Evolutionary conservation across 2,329 filamentous ascomycete genomes (phyloP), one percentile per base, ranked within the genome.

Genomic region (Chlorencoelia australis): DNA sequence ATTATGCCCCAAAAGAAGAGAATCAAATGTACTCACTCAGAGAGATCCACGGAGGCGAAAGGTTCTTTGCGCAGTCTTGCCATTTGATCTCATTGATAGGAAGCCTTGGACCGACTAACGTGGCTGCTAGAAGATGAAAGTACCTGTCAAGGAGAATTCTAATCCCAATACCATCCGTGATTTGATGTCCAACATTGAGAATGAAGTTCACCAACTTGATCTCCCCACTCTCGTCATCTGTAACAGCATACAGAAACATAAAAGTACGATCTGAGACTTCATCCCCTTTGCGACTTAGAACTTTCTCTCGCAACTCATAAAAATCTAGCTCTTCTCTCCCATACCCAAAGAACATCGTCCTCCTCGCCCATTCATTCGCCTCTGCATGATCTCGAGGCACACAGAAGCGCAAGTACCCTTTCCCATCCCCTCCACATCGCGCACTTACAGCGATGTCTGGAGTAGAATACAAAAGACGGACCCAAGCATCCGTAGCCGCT

Each of bases 141-240:
- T 39, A 51, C 11, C 40, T 45, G 14, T 33, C 37, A 3, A 51
- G 22, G 7, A 51, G n/a, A 24, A 51, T 48, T 7, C 43, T 39
- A 15, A 37, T 43, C 5, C 49, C 47, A 30, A 46, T 49, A 1
- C 49, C 49, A 38, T 51, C 45, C 17, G 44, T 45, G n/a, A 47
- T 30, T n/a, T 43, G 39, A 36, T 50, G 49, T 7, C 47, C 41
- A 5, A 33, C 33, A 37, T 46, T 43, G 3, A 51, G 39, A 39
- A 51, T 43, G 13, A 49, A 15, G 11, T 46, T 24, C 15, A 44
- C 16, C 10, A 34, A 30, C 22, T 19, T 16, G 5, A 40, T n/a
- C n/a, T n/a, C n/a, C n/a, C n/a, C n/a, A n/a, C n/a, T n/a, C n/a
- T n/a, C n/a, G n/a, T n/a, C n/a, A n/a, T n/a, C 37, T 13, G 25